Conservation (phyloP, 306 rosid species). For the Cucurbita moschata region DNA sequence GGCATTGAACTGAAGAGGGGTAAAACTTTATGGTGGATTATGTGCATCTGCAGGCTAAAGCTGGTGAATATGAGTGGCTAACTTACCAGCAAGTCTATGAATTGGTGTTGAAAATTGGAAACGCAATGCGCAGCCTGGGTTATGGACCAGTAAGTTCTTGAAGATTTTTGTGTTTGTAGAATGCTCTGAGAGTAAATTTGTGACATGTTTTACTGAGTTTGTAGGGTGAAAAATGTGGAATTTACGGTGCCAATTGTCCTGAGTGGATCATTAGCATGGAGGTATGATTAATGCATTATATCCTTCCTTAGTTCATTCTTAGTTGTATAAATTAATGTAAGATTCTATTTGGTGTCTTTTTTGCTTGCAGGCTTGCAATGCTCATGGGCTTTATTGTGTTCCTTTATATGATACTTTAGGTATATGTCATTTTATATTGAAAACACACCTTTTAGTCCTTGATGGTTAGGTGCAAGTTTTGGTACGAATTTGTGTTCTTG, state of each 20-base stretch:
- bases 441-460: not conserved
- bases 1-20: slow-evolving; percentile 11
- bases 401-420: slow-evolving; percentile 92
- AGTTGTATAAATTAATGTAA: not conserved
- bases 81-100: slow-evolving; percentile 66
- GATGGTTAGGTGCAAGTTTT: not conserved
- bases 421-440: not conserved
- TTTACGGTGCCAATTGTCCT: slow-evolving; percentile 63
- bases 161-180: not conserved
- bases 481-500: not conserved
- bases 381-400: slow-evolving; percentile 87
- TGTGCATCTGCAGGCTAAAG: slow-evolving; percentile 58
- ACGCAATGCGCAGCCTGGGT: slow-evolving; percentile 59
- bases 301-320: not conserved
- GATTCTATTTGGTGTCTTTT: no score
- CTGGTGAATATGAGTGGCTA: slow-evolving; percentile 65
- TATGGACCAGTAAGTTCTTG: slow-evolving; percentile 43
- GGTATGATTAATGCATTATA: slow-evolving; percentile 21
- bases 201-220: slow-evolving; percentile 5
- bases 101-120: slow-evolving; percentile 61
- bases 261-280: slow-evolving; percentile 97
- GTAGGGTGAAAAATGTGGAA: slow-evolving; percentile 79
- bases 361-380: slow-evolving; percentile 75
- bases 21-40: not conserved
- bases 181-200: not conserved